Evolutionary conservation across 192 early-diverging fungal genomes (phyloP).

Genomic region (Allomyces javanicus): DNA sequence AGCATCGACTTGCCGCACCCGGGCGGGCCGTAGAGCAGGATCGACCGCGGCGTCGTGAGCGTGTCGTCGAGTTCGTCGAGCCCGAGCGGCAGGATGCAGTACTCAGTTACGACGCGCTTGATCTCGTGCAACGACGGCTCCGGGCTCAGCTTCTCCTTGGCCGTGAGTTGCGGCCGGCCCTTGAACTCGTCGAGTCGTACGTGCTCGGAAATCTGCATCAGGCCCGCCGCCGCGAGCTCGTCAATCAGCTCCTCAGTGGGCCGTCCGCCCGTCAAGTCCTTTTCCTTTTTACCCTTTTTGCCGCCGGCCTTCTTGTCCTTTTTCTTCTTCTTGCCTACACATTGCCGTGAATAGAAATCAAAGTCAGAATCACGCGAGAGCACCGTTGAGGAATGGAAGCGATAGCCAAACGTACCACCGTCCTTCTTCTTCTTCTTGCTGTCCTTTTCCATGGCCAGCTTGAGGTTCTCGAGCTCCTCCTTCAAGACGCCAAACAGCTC

Average conservation of each 20-base stretch:
- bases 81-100: constrained; percentile 30
- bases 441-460: constrained; percentile 29
- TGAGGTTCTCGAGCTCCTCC: constrained; percentile 38
- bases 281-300: constrained; percentile 44
- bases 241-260: constrained; percentile 39
- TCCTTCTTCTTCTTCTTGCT: constrained; percentile 4
- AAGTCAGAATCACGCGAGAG: too few relatives aligned
- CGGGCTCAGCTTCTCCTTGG: background rate
- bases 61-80: constrained; percentile 8
- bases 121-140: background rate
- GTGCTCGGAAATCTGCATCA: background rate
- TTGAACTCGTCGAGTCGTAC: background rate
- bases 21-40: background rate
- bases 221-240: constrained; percentile 28
- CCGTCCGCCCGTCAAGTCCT: constrained; percentile 36
- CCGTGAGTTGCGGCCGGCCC: background rate
- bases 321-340: constrained; percentile 16
- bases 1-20: constrained; percentile 28
- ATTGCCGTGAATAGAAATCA: background rate
- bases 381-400: background rate
- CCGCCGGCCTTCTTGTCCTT: constrained; percentile 26
- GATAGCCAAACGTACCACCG: background rate
- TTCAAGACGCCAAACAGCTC: constrained; percentile 36
- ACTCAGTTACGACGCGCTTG: constrained; percentile 23
- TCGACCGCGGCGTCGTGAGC: background rate